Evolutionary conservation across 495 filamentous ascomycete species (phyloP).

Genomic region (Clohesyomyces aquaticus): DNA sequence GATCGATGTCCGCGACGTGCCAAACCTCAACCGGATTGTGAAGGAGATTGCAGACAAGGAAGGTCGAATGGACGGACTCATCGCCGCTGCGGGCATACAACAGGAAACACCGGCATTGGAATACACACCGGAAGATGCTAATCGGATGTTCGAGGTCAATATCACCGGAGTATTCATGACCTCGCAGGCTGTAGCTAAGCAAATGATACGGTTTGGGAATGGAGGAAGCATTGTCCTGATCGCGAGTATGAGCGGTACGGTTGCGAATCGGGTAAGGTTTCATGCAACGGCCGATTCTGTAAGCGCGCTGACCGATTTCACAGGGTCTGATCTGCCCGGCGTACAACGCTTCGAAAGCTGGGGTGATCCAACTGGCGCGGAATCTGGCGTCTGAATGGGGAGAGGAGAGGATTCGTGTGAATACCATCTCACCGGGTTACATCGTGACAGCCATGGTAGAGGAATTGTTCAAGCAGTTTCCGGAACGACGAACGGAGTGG

Average conservation of each 20-base stretch:
- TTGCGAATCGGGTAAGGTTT: slow-evolving; percentile 80
- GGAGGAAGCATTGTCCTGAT: slow-evolving; percentile 74
- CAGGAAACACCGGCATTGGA: slow-evolving; percentile 47
- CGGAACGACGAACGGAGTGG: slow-evolving; percentile 78
- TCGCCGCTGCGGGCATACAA: slow-evolving; percentile 61
- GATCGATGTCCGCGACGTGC: slow-evolving; percentile 81
- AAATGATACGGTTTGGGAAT: slow-evolving; percentile 75
- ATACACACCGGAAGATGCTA: slow-evolving; percentile 69
- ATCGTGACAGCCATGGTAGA: slow-evolving; percentile 93
- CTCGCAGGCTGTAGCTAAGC: slow-evolving; percentile 69
- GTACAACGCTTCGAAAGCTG: slow-evolving; percentile 73
- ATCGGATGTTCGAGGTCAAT: slow-evolving; percentile 76
- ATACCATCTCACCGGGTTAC: slow-evolving; percentile 93
- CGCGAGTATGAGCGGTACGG: slow-evolving; percentile 72
- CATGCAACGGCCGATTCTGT: slow-evolving; percentile 67
- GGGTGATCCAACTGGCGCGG: slow-evolving; percentile 66
- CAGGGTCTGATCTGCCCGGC: slow-evolving; percentile 71
- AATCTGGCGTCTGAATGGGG: slow-evolving; percentile 80
- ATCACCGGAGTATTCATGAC: slow-evolving; percentile 81
- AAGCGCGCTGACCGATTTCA: slow-evolving; percentile 78
- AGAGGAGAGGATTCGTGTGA: slow-evolving; percentile 83
- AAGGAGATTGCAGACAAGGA: slow-evolving; percentile 69
- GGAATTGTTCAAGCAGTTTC: slow-evolving; percentile 72
- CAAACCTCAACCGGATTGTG: slow-evolving; percentile 67
- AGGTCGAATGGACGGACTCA: slow-evolving; percentile 75